phyloP scores from a whole-genome alignment of 1,284 basidiomycete species.

The Butyriboletus appendiculatus region DNA sequence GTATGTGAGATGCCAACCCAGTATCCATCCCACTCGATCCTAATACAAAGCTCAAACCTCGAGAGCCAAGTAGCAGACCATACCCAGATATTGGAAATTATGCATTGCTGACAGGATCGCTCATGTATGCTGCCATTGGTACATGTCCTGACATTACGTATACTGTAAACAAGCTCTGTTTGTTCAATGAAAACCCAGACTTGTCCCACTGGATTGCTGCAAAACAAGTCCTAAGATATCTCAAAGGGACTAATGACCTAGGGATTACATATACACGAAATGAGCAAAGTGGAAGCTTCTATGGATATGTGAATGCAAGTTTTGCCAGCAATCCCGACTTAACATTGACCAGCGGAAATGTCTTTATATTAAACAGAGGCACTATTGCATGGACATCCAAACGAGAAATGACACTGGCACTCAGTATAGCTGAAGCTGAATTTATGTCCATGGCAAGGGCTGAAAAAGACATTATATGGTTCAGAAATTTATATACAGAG shows the following conservation, averaged over 20 bases:
- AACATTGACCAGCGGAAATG: neutral
- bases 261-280: neutral
- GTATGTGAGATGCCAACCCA: too few species aligned
- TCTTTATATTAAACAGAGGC: neutral
- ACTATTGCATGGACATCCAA: neutral
- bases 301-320: neutral
- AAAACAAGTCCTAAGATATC: neutral
- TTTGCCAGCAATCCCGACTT: neutral
- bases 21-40: too few species aligned
- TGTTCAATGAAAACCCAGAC: neutral
- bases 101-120: neutral
- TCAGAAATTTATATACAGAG: neutral
- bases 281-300: neutral
- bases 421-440: neutral
- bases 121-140: neutral
- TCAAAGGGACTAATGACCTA: neutral
- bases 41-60: too few species aligned
- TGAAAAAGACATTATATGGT: neutral
- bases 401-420: neutral
- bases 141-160: neutral
- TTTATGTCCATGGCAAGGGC: neutral
- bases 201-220: neutral
- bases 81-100: neutral
- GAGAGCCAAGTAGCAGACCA: too few species aligned
- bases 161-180: neutral